A percentile compares a stretch with the other conserved stretches of the same genome.
phyloP scores from a whole-genome alignment of 805 yeast genomes.

The Pichia rugopelliculosa region DNA sequence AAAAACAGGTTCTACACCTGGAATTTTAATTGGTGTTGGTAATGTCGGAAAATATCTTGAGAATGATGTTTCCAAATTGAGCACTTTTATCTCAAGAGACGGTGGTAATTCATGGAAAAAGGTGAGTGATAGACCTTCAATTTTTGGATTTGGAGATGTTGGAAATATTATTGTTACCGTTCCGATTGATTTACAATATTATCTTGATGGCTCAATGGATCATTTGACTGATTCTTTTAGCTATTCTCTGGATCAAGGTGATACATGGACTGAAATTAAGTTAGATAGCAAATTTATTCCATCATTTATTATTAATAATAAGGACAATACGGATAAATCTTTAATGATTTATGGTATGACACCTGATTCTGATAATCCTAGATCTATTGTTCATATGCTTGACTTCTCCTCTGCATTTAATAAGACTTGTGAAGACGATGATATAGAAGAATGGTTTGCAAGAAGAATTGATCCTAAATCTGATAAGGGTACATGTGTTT shows the following conservation, averaged over 20 bases:
- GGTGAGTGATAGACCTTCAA: constrained; percentile 44
- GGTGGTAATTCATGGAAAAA: constrained; percentile 70
- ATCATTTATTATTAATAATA: constrained; percentile 34
- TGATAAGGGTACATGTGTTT: constrained; percentile 43
- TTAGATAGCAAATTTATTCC: constrained; percentile 34
- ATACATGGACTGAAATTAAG: constrained; percentile 48
- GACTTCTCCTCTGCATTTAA: constrained; percentile 54
- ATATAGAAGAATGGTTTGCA: constrained; percentile 61
- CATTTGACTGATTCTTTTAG: constrained; percentile 17
- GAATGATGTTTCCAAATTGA: constrained; percentile 10
- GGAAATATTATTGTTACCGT: constrained; percentile 66
- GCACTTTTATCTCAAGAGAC: constrained; percentile 62
- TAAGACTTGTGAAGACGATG: constrained; percentile 38
- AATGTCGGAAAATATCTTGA: constrained; percentile 62
- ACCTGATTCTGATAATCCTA: constrained; percentile 9
- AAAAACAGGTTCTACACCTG: constrained; percentile 50
- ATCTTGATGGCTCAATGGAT: constrained; percentile 29
- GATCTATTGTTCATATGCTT: constrained; percentile 29
- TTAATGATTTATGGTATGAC: constrained; percentile 44
- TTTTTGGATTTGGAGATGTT: constrained; percentile 63
- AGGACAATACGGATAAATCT: constrained; percentile 62
- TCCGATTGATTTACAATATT: constrained; percentile 28
- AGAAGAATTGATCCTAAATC: constrained; percentile 35
- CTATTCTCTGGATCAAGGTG: constrained; percentile 70
- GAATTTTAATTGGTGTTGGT: constrained; percentile 60